Conservation (phyloP, 176 grass and related monocot genomes). For the Juncus inflexus region DNA sequence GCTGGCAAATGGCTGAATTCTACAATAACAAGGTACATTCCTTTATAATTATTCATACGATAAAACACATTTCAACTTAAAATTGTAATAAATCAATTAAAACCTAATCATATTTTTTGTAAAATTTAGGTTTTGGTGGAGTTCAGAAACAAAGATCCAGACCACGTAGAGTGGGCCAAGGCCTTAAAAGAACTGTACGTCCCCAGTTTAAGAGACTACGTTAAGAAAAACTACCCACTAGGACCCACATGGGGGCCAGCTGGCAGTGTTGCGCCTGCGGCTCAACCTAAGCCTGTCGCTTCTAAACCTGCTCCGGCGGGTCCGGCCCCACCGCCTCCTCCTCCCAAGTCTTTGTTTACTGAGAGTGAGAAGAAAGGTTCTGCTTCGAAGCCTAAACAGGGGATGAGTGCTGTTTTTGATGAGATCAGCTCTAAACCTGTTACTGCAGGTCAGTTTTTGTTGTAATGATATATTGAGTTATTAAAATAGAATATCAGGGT, state of each 20-base stretch:
- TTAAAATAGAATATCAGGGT: too few relatives aligned
- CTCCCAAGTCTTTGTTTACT: conserved; percentile 50
- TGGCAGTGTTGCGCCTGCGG: conserved; percentile 36
- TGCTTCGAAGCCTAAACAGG: conserved; percentile 61
- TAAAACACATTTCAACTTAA: too few relatives aligned
- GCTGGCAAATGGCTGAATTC: conserved; percentile 99
- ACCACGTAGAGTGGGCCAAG: conserved; percentile 96
- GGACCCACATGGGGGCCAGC: conserved; percentile 66
- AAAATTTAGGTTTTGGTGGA: conserved; percentile 72
- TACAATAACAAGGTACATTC: conserved; percentile 92
- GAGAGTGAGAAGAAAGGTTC: conserved; percentile 40
- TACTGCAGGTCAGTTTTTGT: conserved; percentile 50
- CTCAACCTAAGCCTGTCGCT: conserved; percentile 49
- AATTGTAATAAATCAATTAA: too few relatives aligned
- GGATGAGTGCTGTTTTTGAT: conserved; percentile 92
- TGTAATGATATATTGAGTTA: too few relatives aligned
- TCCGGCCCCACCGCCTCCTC: conserved; percentile 61
- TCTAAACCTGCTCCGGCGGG: conserved; percentile 39
- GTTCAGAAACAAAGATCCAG: conserved; percentile 84
- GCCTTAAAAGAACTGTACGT: conserved; percentile 90
- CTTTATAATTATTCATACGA: too few relatives aligned
- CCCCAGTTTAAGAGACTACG: conserved; percentile 77
- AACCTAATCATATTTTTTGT: too few relatives aligned
- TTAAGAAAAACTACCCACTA: conserved; percentile 85
- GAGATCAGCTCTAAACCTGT: conserved; percentile 75